Evolutionary conservation across 805 yeast species (phyloP).

Genomic region (Wickerhamomyces alni): DNA sequence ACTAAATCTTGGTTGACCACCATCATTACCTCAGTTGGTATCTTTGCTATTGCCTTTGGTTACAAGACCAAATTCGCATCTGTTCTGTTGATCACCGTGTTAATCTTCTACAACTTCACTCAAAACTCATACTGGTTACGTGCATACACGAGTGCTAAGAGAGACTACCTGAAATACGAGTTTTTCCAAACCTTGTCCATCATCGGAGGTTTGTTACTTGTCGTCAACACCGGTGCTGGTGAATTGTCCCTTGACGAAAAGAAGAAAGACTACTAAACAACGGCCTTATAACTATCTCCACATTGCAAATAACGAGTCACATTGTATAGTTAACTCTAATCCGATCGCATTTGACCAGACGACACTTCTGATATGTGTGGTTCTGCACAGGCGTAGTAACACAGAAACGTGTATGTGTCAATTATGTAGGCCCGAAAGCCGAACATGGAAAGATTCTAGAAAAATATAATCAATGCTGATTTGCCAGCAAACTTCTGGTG

Average conservation of each 20-base stretch:
- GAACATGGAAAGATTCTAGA: neutral
- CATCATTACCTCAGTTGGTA: slow-evolving; percentile 61
- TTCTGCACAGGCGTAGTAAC: too few relatives aligned
- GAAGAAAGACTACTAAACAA: slow-evolving; percentile 78
- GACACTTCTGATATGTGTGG: too few relatives aligned
- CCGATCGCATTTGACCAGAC: too few relatives aligned
- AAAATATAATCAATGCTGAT: too few relatives aligned
- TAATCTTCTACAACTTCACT: slow-evolving; percentile 68
- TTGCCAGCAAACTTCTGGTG: too few relatives aligned
- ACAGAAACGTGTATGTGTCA: neutral
- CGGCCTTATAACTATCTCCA: too few relatives aligned
- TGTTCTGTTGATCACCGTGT: slow-evolving; percentile 54
- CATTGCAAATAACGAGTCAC: too few relatives aligned
- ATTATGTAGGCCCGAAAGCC: neutral
- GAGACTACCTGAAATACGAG: slow-evolving; percentile 89
- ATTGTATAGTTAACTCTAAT: too few relatives aligned
- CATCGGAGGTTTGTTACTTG: slow-evolving; percentile 87
- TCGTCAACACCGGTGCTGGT: slow-evolving; percentile 96
- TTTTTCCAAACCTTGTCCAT: slow-evolving; percentile 91
- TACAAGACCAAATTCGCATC: slow-evolving; percentile 91
- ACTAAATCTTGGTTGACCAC: slow-evolving; percentile 67
- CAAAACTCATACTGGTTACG: slow-evolving; percentile 88
- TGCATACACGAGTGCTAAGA: slow-evolving; percentile 54
- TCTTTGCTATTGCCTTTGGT: slow-evolving; percentile 79
- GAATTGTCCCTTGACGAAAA: slow-evolving; percentile 89